Evolutionary conservation across 73 alveolate species (phyloP).

Genomic region (Blepharisma stoltei): DNA sequence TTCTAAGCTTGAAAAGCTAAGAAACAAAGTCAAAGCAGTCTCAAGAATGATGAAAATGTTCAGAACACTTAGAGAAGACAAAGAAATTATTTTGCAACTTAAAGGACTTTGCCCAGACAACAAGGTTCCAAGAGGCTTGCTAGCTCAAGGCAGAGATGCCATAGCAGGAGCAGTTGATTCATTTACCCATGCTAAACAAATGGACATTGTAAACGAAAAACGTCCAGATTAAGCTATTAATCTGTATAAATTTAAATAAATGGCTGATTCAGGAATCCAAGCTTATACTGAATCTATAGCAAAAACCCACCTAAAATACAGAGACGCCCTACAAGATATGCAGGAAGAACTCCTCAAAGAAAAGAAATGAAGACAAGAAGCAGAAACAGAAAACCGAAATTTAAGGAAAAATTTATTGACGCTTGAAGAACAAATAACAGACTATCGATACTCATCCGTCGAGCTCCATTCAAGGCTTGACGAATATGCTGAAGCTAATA

Average conservation of each 20-base stretch:
- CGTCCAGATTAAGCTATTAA: too few species aligned
- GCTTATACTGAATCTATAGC: too few species aligned
- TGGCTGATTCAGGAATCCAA: too few species aligned
- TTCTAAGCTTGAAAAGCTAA: too few species aligned
- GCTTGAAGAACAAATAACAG: constrained; percentile 20
- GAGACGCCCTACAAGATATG: constrained; percentile 2
- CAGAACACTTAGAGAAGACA: constrained; percentile 55
- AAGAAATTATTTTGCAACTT: constrained; percentile 69
- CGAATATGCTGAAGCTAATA: background rate
- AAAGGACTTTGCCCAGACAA: constrained; percentile 87
- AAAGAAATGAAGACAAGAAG: constrained; percentile 29
- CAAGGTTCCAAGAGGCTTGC: constrained; percentile 77
- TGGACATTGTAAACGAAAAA: too few species aligned
- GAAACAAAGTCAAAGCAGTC: too few species aligned
- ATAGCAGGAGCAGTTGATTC: too few species aligned
- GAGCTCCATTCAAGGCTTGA: background rate
- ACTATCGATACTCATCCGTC: constrained; percentile 25
- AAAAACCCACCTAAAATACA: background rate
- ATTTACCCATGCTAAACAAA: too few species aligned
- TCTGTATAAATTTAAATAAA: too few species aligned
- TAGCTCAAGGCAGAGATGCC: constrained; percentile 50
- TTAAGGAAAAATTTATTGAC: background rate
- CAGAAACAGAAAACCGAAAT: constrained; percentile 24
- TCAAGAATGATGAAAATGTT: too few species aligned
- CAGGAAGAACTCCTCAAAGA: constrained; percentile 15